Base-by-base conservation (phyloP, 1,284 basidiomycete species). In the Schizophyllum amplum region DNA sequence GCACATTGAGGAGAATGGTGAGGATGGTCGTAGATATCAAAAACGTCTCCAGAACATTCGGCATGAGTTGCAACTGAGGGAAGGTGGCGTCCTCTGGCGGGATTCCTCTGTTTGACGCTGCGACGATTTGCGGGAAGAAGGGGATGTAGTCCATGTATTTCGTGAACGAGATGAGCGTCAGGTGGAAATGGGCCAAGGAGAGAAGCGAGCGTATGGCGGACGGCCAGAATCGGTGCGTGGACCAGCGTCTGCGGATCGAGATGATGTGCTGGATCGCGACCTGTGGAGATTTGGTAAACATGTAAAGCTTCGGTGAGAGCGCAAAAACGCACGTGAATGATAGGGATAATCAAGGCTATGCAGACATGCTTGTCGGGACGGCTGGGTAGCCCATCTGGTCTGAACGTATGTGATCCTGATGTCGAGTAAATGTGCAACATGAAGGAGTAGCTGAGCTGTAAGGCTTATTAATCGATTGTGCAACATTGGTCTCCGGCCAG, bases 361-460 rank as follows among this genome's bases (percentile, higher is more conserved):
- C 87, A 71, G 24, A 82, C 79, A 63, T 90, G 84, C 52, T 80
- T 78, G 64, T 88, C 84, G 1, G 87, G 87, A 53, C 86, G 73
- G 4, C 84, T 79, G 1, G 81, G 78, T 5, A 73, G 64, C 4
- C 72, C 68, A 0, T 66, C 60, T 46, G 66, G 68, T 57, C 76
- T 76, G 61, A 71, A 71, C 13, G 70, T 67, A 63, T 87, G 82
- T 7, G 81, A 79, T 24, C 81, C 66, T 0, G 86, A 82, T 1
- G 82, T 82, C 0, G 85, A 81, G 69, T 88, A 89, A 6, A 87
- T 77, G 61, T 89, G 84, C 17, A 90, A 68, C 47, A 87, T 73
- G 68, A 89, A 88, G 0, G 86, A 81, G 63, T 89, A 90, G 33
- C 85, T 84, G 61, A 87, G 81, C 87, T 89, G 57, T 3, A 46